These are phyloP conservation scores for Globisporangium camurandrum DNA, from an alignment of 352 stramenopile genomes.

Conservation along the genomic window DNA sequence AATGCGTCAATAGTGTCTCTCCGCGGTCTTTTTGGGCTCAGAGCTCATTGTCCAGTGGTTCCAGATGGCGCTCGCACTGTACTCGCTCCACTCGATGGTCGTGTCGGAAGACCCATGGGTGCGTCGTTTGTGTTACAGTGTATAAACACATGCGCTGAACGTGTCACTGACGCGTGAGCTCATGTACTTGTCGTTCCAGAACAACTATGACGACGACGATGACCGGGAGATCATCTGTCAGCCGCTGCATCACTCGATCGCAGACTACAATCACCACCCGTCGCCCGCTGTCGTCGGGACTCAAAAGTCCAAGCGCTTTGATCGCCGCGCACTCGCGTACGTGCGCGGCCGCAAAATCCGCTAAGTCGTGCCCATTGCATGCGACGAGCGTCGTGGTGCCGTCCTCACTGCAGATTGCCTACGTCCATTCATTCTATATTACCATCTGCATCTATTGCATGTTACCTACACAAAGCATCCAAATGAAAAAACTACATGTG, in stretches of 20 bases:
- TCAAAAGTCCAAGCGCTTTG: constrained; percentile 74
- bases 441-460: no score
- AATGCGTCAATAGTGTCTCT: constrained; percentile 40
- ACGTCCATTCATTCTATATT: no score
- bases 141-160: no score
- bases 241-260: constrained; percentile 59
- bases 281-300: constrained; percentile 53
- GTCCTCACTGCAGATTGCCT: no score
- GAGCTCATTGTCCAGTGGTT: constrained; percentile 82
- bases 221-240: constrained; percentile 53
- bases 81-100: constrained; percentile 76
- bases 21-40: constrained; percentile 74
- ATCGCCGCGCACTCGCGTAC: constrained; percentile 67
- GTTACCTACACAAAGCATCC: no score
- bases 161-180: not conserved
- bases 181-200: constrained; percentile 16
- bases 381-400: no score
- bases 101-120: constrained; percentile 74
- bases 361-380: no score
- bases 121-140: no score
- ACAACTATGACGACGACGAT: constrained; percentile 53
- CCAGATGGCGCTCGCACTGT: constrained; percentile 73
- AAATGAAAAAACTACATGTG: no score
- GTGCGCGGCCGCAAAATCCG: constrained; percentile 67
- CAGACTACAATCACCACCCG: constrained; percentile 66